Conservation (phyloP, 495 filamentous ascomycete genomes). For the Zalerion maritima region DNA sequence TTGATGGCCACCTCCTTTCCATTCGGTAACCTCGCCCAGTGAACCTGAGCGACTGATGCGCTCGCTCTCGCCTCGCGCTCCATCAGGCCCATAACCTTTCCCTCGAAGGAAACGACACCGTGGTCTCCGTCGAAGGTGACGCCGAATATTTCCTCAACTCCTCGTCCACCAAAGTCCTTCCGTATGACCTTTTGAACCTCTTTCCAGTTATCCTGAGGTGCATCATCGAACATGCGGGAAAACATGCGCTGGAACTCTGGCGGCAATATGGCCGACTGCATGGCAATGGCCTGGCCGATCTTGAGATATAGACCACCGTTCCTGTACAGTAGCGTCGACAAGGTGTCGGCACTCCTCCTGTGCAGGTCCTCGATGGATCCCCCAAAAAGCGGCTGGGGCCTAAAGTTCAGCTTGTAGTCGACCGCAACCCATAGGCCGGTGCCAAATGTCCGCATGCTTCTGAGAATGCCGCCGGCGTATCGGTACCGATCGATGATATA, state of each 20-base stretch:
- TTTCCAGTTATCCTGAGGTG: conserved; percentile 82
- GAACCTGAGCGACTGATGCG: conserved; percentile 89
- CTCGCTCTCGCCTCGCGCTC: conserved; percentile 75
- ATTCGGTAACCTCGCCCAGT: conserved; percentile 76
- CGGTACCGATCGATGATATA: conserved; percentile 56
- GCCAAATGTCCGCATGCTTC: conserved; percentile 68
- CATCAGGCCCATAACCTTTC: conserved; percentile 65
- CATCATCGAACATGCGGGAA: conserved; percentile 91
- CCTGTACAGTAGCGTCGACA: conserved; percentile 60
- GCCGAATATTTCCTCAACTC: conserved; percentile 77
- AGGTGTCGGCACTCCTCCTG: conserved; percentile 61
- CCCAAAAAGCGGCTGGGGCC: conserved; percentile 53
- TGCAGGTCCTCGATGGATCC: conserved; percentile 60
- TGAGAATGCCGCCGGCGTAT: conserved; percentile 63
- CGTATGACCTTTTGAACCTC: conserved; percentile 76
- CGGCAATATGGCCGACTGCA: conserved; percentile 88
- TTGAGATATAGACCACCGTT: conserved; percentile 96
- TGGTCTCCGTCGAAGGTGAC: conserved; percentile 58
- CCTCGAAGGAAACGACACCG: no score
- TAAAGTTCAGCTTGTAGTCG: conserved; percentile 96
- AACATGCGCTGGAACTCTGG: conserved; percentile 95
- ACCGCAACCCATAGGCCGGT: conserved; percentile 67
- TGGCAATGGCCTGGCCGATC: conserved; percentile 95
- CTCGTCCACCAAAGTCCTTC: conserved; percentile 72
- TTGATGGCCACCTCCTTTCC: conserved; percentile 88